Percentiles rank a stretch among this genome's conserved stretches.
phyloP scores from a whole-genome alignment of 2,329 filamentous ascomycete genomes.

The Fusarium stilboides region DNA sequence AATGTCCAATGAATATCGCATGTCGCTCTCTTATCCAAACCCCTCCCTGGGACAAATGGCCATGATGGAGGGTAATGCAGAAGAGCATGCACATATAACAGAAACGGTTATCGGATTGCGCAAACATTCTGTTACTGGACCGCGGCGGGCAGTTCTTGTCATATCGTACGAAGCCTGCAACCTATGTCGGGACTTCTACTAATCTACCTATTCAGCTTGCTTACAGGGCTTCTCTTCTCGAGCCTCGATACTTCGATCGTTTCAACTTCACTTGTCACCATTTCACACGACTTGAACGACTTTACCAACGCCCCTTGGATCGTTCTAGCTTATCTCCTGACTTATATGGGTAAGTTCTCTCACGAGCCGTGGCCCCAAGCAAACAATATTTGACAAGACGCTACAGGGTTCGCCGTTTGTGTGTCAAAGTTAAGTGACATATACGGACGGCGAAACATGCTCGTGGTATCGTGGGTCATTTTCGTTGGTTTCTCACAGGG shows the following conservation, averaged over 20 bases:
- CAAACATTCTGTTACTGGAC: constrained; percentile 45
- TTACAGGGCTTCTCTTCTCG: constrained; percentile 69
- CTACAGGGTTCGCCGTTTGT: constrained; percentile 68
- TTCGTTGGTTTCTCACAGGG: constrained; percentile 71
- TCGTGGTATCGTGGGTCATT: constrained; percentile 67
- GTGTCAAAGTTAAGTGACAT: constrained; percentile 74
- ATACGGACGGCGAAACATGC: constrained; percentile 67
- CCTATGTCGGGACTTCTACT: constrained; percentile 19
- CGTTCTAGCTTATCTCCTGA: constrained; percentile 69
- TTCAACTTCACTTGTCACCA: constrained; percentile 70
- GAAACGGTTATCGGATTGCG: constrained; percentile 35
- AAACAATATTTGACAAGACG: constrained; percentile 30
- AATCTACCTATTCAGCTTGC: constrained; percentile 57
- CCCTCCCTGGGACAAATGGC: constrained; percentile 53
- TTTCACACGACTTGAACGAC: constrained; percentile 67
- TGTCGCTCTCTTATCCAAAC: constrained; percentile 56
- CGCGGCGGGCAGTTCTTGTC: constrained; percentile 54
- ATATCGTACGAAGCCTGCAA: constrained; percentile 52
- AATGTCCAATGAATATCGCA: constrained; percentile 50
- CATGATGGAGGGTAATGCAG: constrained; percentile 24
- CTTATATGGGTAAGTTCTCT: constrained; percentile 66
- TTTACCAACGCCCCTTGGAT: constrained; percentile 70
- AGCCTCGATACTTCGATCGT: constrained; percentile 72
- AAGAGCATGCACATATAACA: constrained; percentile 9
- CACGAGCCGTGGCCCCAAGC: not conserved